Evolutionary conservation across 208 protist genomes (phyloP), one percentile per base, ranked within the genome.

Genomic region (Herpetomonas muscarum): DNA sequence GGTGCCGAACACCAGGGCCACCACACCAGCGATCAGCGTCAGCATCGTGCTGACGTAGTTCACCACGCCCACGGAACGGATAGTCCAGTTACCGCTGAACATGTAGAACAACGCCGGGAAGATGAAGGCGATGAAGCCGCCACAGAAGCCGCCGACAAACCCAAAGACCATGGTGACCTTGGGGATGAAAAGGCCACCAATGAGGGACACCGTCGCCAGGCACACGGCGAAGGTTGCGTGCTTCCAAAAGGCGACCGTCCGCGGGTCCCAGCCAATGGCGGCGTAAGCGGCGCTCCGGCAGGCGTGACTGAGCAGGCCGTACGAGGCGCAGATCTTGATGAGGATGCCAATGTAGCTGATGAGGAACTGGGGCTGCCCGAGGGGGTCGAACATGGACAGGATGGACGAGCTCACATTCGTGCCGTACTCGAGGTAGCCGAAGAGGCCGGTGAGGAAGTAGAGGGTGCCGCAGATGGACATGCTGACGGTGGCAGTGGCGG

Each of bases 361-460:
- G 58, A 74, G 56, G 41, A 85, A 74, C 49, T 76, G 34, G 28
- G 73, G 68, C 36, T 79, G 63, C 17, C 34, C 30, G 19, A 84
- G 41, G 17, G 80, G 80, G 64, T 87, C 61, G 64, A 73, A 87
- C 29, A 79, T 54, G 28, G 55, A 57, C 5, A 83, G 67, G 0
- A 80, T 49, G 17, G 71, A 76, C 32, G 75, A 69, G 13, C 42
- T 37, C 32, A 81, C 60, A 17, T 39, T 13, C 21, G 31, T 47
- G 34, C 62, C 78, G 61, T 86, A 92, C 36, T 87, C 78, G 22
- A 75, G 50, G 64, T 87, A 87, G 26, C 78, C 81, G 42, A 87
- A 86, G 34, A 87, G 21, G 30, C 81, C 81, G 10, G 63, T 47
- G 9, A 87, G 28, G 34, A 72, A 39, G 69, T 92, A 92, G 10